Evolutionary conservation across 2,329 filamentous ascomycete genomes (phyloP), one percentile per base, ranked within the genome.

Genomic region (Stromatinia cepivora): DNA sequence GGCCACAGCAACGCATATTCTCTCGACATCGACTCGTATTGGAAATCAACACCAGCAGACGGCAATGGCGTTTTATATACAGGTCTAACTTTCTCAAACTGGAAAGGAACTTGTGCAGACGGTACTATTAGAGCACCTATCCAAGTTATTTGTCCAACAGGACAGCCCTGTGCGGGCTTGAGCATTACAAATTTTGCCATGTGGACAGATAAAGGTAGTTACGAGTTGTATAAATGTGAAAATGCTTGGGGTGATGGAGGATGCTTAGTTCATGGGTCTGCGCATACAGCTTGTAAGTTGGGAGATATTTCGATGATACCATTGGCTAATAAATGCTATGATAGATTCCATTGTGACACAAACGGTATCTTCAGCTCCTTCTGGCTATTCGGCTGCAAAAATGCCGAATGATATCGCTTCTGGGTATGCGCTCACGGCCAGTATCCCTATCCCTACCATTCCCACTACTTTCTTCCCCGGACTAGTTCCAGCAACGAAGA

Each of bases 1-100:
- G 86, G 87, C 48, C 85, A 86, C 76, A 79, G 80, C 69, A 89
- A 88, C 71, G 86, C 87, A 6, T 88, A 88, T 79, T 83, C 82
- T 15, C 79, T 87, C 34, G 79, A 88, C 75, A 81, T 88, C 65
- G 83, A 88, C 77, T 80, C 84, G 67, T 82, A 83, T 73, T 88
- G 86, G 86, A 80, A 79, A 68, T 82, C 82, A 80, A 74, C 70
- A 50, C 72, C 77, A 0, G 76, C 79, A 5, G 72, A 75, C 1
- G 86, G 87, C n/a, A 73, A 82, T 72, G 87, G 87, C 31, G 84
- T 88, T 10, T 76, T 82, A 69, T 81, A 86, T 56, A 80, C 73
- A 72, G 85, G 86, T 77, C 80, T 89, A 73, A 84, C 81, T 3
- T 81, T 87, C 75, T 81, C 76, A 31, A 84, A 85, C 76, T 88